phyloP scores from a whole-genome alignment of 2,329 filamentous ascomycete genomes.

The Pestalotiopsis fici region DNA sequence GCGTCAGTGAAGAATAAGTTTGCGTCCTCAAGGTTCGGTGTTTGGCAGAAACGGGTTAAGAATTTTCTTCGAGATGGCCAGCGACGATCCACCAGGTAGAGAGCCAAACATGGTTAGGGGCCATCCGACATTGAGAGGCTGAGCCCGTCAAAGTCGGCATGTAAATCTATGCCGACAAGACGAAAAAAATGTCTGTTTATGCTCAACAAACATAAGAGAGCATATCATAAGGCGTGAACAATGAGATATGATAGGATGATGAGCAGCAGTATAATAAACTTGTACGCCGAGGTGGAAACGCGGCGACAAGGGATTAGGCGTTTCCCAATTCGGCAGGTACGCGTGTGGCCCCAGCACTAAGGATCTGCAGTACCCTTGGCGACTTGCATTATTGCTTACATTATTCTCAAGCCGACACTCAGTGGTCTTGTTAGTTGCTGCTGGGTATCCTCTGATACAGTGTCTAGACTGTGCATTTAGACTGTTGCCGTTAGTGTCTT shows the following conservation, averaged over 20 bases:
- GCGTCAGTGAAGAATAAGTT: not conserved
- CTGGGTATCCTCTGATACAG: too few relatives aligned
- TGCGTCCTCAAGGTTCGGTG: not conserved
- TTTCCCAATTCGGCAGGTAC: constrained; percentile 13
- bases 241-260: not conserved
- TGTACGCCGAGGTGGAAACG: not conserved
- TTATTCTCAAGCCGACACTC: not conserved
- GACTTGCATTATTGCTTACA: not conserved
- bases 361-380: constrained; percentile 1
- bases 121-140: not conserved
- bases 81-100: not conserved
- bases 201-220: not conserved
- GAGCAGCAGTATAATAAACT: not conserved
- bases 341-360: constrained; percentile 6
- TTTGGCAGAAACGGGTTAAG: not conserved
- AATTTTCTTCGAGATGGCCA: not conserved
- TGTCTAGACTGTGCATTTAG: too few relatives aligned
- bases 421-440: too few relatives aligned
- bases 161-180: not conserved
- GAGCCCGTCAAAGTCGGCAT: not conserved
- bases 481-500: too few relatives aligned
- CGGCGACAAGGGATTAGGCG: not conserved
- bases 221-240: not conserved
- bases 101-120: not conserved
- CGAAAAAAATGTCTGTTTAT: not conserved